Percentiles rank a stretch among this genome's conserved stretches.
phyloP scores from a whole-genome alignment of 2,329 filamentous ascomycete species.

The Botrytis fabae region DNA sequence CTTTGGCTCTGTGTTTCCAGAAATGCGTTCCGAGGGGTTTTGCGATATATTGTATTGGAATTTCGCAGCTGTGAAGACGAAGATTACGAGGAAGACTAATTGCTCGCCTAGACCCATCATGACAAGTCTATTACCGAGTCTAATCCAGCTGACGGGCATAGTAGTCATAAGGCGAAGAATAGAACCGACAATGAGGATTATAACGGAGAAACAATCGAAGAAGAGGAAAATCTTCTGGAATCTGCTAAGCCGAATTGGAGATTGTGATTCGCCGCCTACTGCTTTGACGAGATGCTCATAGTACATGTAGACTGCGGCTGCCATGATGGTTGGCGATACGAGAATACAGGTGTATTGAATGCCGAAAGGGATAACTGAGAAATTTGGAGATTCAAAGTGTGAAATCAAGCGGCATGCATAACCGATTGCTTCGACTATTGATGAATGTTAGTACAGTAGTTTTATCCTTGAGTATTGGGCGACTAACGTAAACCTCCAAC shows the following conservation, averaged over 20 bases:
- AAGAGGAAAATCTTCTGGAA: slow-evolving; percentile 18
- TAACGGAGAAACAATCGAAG: slow-evolving; percentile 13
- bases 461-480: not conserved
- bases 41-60: slow-evolving; percentile 15
- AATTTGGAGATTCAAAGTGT: slow-evolving; percentile 12
- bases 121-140: slow-evolving; percentile 16
- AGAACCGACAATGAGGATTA: slow-evolving; percentile 9
- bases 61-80: slow-evolving; percentile 13
- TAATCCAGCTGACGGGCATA: not conserved
- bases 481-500: slow-evolving; percentile 10
- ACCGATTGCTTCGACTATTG: slow-evolving; percentile 18
- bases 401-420: slow-evolving; percentile 8
- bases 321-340: slow-evolving; percentile 14
- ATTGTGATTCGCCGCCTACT: not conserved
- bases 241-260: slow-evolving; percentile 7
- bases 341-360: slow-evolving; percentile 19
- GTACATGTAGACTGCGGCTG: slow-evolving; percentile 17
- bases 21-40: not conserved
- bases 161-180: slow-evolving; percentile 9
- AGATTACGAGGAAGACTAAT: slow-evolving; percentile 6
- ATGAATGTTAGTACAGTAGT: not conserved
- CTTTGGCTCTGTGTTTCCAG: not conserved
- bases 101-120: slow-evolving; percentile 16
- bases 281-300: slow-evolving; percentile 14
- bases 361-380: slow-evolving; percentile 12